Base-by-base conservation (phyloP, 768 basidiomycete species). In the Clitopilus passeckerianus region DNA sequence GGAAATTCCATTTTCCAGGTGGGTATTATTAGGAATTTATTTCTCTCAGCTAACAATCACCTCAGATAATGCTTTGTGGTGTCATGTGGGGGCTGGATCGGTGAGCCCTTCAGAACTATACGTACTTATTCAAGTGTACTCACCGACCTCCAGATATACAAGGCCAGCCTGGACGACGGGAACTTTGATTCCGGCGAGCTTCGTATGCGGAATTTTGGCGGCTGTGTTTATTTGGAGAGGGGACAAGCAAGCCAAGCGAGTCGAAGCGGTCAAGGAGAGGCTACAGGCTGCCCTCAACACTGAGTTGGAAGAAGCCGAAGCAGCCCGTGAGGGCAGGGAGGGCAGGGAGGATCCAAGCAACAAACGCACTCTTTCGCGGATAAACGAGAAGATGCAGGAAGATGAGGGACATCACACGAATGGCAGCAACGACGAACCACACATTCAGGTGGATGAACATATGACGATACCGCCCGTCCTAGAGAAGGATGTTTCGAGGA, bases 1-100 rank as follows among this genome's bases (percentile, higher is more conserved):
- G 82, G 86, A 37, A 94, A 94, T 71, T 91, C 90, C 0, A 69
- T 91, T 60, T 94, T 93, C 69, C 93, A 93, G 73, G 86, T 84
- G 55, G 63, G 65, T 60, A 46, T 57, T 34, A n/a, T 18, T 34
- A 23, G 18, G 23, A 6, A 33, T 15, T 53, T 20, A 43, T 14
- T 6, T 30, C 16, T 14, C 58, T 53, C 59, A 55, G 12, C 33
- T 56, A 55, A 53, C 33, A 27, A 37, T 16, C n/a, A 34, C 33
- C 55, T 1, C 60, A 87, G 82, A 77, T 82, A 53, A 78, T 87
- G 18, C 73, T 92, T 6, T 90, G 90, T 65, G 87, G 82, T 9
- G 84, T 80, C 50, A 92, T 93, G 90, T 93, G 91, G 92, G 80
- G 86, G 7, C 65, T 93, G 66, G 83, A 91, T 65, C 77, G 88